Percentiles rank a stretch among this genome's conserved stretches.
phyloP scores from a whole-genome alignment of 2,329 filamentous ascomycete genomes.

The Claviceps sp. region DNA sequence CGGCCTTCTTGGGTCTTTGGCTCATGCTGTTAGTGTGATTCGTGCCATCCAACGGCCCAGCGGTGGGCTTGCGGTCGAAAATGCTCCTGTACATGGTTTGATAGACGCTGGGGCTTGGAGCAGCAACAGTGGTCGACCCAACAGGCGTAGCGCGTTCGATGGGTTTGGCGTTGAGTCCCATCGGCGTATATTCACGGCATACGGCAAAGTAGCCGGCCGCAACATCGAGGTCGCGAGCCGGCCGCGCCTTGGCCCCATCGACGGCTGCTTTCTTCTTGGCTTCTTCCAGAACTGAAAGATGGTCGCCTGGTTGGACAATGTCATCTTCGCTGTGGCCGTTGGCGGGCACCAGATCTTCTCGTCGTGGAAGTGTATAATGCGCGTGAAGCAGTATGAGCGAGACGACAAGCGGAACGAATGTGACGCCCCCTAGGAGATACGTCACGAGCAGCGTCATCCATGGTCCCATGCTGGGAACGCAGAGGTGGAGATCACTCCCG shows the following conservation, averaged over 20 bases:
- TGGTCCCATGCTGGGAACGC: slow-evolving; percentile 28
- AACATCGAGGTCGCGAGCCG: slow-evolving; percentile 56
- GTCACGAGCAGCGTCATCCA: slow-evolving; percentile 51
- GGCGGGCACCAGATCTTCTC: slow-evolving; percentile 24
- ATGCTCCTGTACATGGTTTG: slow-evolving; percentile 96
- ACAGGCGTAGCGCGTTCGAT: slow-evolving; percentile 75
- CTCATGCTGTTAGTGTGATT: slow-evolving; percentile 32
- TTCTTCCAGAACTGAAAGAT: slow-evolving; percentile 48
- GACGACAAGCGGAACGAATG: slow-evolving; percentile 66
- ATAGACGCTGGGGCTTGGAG: slow-evolving; percentile 86
- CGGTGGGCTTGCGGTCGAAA: slow-evolving; percentile 61
- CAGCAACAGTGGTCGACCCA: slow-evolving; percentile 58
- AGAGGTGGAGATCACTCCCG: neutral
- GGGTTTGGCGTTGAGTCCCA: slow-evolving; percentile 83
- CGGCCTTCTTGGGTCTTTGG: slow-evolving; percentile 48
- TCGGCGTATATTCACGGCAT: slow-evolving; percentile 80
- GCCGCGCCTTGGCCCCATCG: slow-evolving; percentile 44
- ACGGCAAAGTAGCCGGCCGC: slow-evolving; percentile 93
- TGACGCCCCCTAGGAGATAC: slow-evolving; percentile 78
- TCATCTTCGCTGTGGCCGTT: slow-evolving; percentile 19
- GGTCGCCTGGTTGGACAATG: slow-evolving; percentile 48
- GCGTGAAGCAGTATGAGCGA: slow-evolving; percentile 48
- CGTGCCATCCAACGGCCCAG: slow-evolving; percentile 33
- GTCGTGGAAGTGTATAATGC: slow-evolving; percentile 52
- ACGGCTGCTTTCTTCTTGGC: slow-evolving; percentile 39